A percentile compares a stretch with the other conserved stretches of the same genome.
phyloP scores from a whole-genome alignment of 352 stramenopile species.

The Hyaloperonospora brassicae region DNA sequence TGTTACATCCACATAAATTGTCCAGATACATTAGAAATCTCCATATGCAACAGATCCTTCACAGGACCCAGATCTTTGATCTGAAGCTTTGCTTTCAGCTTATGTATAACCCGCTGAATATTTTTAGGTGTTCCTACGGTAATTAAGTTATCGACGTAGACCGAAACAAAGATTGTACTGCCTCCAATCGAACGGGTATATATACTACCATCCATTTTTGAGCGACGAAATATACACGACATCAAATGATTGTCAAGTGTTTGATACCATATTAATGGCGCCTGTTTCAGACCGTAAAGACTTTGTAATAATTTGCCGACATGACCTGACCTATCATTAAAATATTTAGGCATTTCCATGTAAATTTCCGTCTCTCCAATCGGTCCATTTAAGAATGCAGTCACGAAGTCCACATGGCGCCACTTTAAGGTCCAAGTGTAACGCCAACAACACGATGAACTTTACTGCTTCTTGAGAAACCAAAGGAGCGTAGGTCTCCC shows the following conservation, averaged over 20 bases:
- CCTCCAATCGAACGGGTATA: not conserved
- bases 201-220: slow-evolving; percentile 3
- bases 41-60: too few species aligned
- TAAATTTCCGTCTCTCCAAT: slow-evolving; percentile 3
- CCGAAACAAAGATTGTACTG: slow-evolving; percentile 1
- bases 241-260: not conserved
- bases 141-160: slow-evolving; percentile 4
- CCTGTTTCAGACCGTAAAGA: slow-evolving; percentile 8
- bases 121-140: too few species aligned
- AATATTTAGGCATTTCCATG: slow-evolving; percentile 7
- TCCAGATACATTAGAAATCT: too few species aligned
- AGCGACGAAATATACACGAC: not conserved
- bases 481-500: slow-evolving; percentile 8
- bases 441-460: not conserved
- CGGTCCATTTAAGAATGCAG: slow-evolving; percentile 6
- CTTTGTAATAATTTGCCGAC: slow-evolving; percentile 1
- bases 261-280: slow-evolving; percentile 5
- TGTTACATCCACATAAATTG: too few species aligned
- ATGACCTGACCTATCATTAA: slow-evolving; percentile 1
- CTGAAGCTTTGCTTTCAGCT: too few species aligned
- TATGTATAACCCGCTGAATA: too few species aligned
- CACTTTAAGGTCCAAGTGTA: not conserved
- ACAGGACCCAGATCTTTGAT: too few species aligned
- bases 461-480: slow-evolving; percentile 1
- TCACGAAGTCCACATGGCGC: slow-evolving; percentile 3